phyloP scores from a whole-genome alignment of 2,329 filamentous ascomycete genomes.

The Neonectria faginata region DNA sequence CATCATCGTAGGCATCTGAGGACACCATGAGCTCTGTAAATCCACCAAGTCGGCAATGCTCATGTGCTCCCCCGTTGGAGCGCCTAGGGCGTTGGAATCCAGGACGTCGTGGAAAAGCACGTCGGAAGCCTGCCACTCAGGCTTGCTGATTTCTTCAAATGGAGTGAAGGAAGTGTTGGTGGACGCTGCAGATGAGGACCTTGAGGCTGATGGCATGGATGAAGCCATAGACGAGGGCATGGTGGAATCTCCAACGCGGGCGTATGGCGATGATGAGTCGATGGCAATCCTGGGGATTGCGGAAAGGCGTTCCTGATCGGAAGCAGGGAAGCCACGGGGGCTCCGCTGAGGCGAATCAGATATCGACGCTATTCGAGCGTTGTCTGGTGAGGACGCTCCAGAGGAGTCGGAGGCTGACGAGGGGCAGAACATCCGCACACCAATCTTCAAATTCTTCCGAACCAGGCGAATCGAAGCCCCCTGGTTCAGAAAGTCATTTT shows the following conservation, averaged over 20 bases:
- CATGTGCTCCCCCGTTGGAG: conserved; percentile 36
- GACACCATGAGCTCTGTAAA: conserved; percentile 46
- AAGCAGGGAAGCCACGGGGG: conserved; percentile 9
- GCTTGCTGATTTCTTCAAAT: conserved; percentile 40
- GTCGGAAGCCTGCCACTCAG: conserved; percentile 41
- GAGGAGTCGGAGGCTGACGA: conserved; percentile 35
- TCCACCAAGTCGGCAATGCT: conserved; percentile 40
- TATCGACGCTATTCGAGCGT: conserved; percentile 33
- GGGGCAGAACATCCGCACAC: conserved; percentile 38
- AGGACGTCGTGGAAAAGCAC: conserved; percentile 42
- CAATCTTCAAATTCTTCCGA: conserved; percentile 47
- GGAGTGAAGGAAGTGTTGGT: conserved; percentile 40
- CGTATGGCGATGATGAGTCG: conserved; percentile 30
- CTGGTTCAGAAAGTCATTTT: conserved; percentile 46
- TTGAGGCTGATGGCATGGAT: conserved; percentile 40
- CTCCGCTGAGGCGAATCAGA: conserved; percentile 41
- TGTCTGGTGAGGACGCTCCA: conserved; percentile 33
- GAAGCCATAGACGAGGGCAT: conserved; percentile 43
- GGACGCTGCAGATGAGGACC: conserved; percentile 38
- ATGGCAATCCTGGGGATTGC: conserved; percentile 19
- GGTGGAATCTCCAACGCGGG: conserved; percentile 34
- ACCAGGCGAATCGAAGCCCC: conserved; percentile 39
- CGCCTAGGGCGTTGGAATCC: conserved; percentile 34
- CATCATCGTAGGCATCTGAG: conserved; percentile 46
- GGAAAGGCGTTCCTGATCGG: conserved; percentile 20